Percentiles rank a stretch among this genome's conserved stretches.
Evolutionary conservation across 306 rosid genomes (phyloP).

Genomic region (Trifolium dubium): DNA sequence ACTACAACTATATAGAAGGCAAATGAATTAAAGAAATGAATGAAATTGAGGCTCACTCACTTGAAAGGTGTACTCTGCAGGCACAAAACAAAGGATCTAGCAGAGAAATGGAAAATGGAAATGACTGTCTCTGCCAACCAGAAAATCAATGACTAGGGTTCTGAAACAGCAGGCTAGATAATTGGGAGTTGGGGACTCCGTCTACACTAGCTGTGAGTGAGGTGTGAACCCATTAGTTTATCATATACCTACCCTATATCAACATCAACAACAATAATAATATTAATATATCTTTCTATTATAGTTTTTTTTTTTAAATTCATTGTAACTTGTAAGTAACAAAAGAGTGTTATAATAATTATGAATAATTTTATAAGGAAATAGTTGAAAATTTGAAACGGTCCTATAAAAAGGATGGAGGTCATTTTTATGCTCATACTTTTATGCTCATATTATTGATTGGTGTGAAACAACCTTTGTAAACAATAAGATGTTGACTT

Average conservation of each 20-base stretch:
- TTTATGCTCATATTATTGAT: neutral
- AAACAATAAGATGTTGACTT: neutral
- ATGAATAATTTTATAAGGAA: too few relatives aligned
- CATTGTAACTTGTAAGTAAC: too few relatives aligned
- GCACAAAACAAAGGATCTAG: too few relatives aligned
- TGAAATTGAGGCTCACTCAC: too few relatives aligned
- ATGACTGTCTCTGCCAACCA: neutral
- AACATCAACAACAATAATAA: too few relatives aligned
- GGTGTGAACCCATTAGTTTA: too few relatives aligned
- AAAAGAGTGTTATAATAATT: too few relatives aligned
- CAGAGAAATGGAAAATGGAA: neutral
- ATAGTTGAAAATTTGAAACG: neutral
- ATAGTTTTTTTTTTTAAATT: too few relatives aligned
- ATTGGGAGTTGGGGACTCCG: neutral
- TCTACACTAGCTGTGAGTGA: neutral
- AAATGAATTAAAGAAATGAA: too few relatives aligned
- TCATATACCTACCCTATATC: too few relatives aligned
- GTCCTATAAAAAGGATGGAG: neutral
- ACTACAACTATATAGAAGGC: neutral
- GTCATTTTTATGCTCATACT: neutral
- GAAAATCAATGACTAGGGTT: neutral
- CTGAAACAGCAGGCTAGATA: neutral
- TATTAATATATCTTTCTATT: too few relatives aligned
- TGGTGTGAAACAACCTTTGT: neutral
- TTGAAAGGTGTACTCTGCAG: too few relatives aligned